Percentiles rank a stretch among this genome's conserved stretches.
Conservation (phyloP, 257 asterid genomes). For the Mentha longifolia region DNA sequence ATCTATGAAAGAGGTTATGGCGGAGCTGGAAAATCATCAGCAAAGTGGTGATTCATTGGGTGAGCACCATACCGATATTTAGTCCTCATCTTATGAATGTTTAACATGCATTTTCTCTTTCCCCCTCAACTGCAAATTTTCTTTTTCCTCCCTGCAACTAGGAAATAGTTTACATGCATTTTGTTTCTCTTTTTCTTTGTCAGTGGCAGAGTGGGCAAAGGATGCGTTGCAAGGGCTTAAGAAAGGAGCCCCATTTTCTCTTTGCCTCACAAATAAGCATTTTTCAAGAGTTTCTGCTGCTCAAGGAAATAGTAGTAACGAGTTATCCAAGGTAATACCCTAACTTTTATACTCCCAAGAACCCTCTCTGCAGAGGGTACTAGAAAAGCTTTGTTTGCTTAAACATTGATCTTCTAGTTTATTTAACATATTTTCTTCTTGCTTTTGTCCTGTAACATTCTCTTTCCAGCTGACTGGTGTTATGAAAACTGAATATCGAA, state of each 20-base stretch:
- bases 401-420: background rate
- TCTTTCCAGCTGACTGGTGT: conserved; percentile 74
- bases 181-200: background rate
- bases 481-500: conserved; percentile 85
- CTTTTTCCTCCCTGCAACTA: background rate
- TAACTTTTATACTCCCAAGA: conserved; percentile 23
- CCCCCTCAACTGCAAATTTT: background rate
- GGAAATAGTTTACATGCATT: conserved; percentile 3
- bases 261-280: conserved; percentile 73
- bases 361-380: background rate
- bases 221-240: conserved; percentile 89
- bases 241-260: conserved; percentile 96
- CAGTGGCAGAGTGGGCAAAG: conserved; percentile 98
- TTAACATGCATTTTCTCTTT: conserved; percentile 8
- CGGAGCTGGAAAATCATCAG: conserved; percentile 81
- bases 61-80: conserved; percentile 33
- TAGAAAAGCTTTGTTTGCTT: conserved; percentile 11
- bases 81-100: background rate
- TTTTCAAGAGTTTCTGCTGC: conserved; percentile 80
- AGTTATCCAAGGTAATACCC: conserved; percentile 63
- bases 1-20: conserved; percentile 63
- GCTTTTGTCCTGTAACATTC: conserved; percentile 29
- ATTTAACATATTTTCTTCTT: conserved; percentile 17
- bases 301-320: conserved; percentile 50
- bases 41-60: conserved; percentile 83